Base-by-base conservation (phyloP, 805 yeast species). In the Spathaspora girioi region DNA sequence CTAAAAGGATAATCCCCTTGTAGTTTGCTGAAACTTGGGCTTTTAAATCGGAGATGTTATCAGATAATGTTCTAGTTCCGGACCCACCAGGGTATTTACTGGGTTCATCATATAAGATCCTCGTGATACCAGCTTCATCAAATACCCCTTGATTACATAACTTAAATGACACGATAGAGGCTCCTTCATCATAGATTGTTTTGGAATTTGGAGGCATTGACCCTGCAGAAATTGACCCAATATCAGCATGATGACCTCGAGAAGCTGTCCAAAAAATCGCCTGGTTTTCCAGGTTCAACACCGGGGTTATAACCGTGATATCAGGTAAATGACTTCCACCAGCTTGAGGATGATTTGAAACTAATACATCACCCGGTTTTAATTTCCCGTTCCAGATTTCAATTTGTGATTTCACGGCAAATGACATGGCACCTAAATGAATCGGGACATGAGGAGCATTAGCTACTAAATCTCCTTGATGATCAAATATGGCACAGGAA, bases 211-310 rank as follows among this genome's bases (percentile, higher is more conserved):
- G 96, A 14, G 97, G 97, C 91, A 92, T 90, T 0, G 96, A 87
- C 1, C 97, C 97, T 0, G 97, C 96, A 35, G 89, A 70, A 52
- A 86, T 81, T 12, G 96, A 96, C 15, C 98, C 97, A 62, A 93
- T 92, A 67, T 92, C 98, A 5, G 97, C 92, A 69, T 93, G 98
- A 69, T 92, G 98, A 1, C 97, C 97, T 56, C 98, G 77, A 0
- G 96, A 86, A 0, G 97, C 98, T 12, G 89, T 91, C 76, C 89
- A 92, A 65, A 92, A 92, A 26, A 90, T 80, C 35, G 89, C 77
- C 6, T 74, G 79, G 19, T 71, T 75, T 23, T 60, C 54, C 18
- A 59, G 53, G 27, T 75, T 75, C n/a, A 81, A 74, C 1, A 92
- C 91, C 0, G 98, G 98, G 0, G 97, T 88, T 44, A 93, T 84